Conservation (phyloP, 2,329 filamentous ascomycete species). For the Pseudogymnoascus sp. region DNA sequence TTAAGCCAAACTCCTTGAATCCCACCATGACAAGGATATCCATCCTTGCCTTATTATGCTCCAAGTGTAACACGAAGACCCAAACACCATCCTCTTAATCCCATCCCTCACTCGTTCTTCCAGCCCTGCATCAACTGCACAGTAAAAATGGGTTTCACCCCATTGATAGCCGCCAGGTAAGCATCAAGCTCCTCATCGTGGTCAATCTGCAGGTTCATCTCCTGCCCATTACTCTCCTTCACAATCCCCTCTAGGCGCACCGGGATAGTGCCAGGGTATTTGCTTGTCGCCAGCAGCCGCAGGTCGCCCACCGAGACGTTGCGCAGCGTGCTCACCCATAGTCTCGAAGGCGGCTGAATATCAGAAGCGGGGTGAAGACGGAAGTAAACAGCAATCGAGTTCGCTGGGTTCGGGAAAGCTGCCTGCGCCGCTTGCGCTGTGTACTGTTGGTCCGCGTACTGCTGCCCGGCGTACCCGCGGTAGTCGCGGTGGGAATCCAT, state of each 20-base stretch:
- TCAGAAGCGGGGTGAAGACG: conserved; percentile 61
- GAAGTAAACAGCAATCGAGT: conserved; percentile 57
- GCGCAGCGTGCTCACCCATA: conserved; percentile 62
- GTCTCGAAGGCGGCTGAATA: conserved; percentile 41
- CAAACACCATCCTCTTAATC: not conserved
- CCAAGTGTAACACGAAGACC: not conserved
- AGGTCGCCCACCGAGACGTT: conserved; percentile 53
- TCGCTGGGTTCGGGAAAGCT: conserved; percentile 27
- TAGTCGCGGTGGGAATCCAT: conserved; percentile 31
- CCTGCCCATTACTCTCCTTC: conserved; percentile 46
- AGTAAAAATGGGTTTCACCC: conserved; percentile 28
- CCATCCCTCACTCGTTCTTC: conserved; percentile 21
- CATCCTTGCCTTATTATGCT: not conserved
- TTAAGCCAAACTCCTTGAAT: not conserved
- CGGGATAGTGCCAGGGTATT: conserved; percentile 54
- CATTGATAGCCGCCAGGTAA: conserved; percentile 54
- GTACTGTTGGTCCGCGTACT: conserved; percentile 28
- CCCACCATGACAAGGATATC: conserved; percentile 1
- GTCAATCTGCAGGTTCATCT: conserved; percentile 59
- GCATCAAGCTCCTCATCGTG: conserved; percentile 65
- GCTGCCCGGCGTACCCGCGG: conserved; percentile 20
- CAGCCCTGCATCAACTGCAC: conserved; percentile 27
- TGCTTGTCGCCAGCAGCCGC: conserved; percentile 52
- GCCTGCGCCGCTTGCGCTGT: conserved; percentile 36
- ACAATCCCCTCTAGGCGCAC: conserved; percentile 60